phyloP scores from a whole-genome alignment of 805 yeast genomes.

The Dipodascopsis uninucleata region DNA sequence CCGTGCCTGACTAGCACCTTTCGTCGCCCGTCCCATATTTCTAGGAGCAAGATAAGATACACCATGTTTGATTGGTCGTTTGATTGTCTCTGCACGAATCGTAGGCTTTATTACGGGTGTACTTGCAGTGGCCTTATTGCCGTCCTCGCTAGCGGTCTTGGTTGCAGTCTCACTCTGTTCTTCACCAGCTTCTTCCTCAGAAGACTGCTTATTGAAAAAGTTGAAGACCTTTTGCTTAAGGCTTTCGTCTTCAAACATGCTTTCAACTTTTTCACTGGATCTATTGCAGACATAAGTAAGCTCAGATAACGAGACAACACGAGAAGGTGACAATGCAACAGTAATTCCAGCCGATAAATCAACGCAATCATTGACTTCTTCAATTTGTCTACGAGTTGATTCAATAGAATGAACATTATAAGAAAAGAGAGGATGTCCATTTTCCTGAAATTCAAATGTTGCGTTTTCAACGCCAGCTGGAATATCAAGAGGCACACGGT shows the following conservation, averaged over 20 bases:
- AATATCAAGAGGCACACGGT: background rate
- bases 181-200: constrained; percentile 6
- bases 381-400: constrained; percentile 7
- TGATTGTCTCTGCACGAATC: constrained; percentile 19
- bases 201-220: constrained; percentile 12
- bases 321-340: constrained; percentile 20
- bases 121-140: constrained; percentile 24
- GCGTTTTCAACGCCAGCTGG: constrained; percentile 12
- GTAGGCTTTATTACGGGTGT: constrained; percentile 17
- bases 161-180: constrained; percentile 11
- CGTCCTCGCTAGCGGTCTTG: constrained; percentile 16
- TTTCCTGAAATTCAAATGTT: constrained; percentile 13
- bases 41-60: constrained; percentile 28
- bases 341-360: constrained; percentile 13
- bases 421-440: constrained; percentile 3
- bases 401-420: constrained; percentile 14
- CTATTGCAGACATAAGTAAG: no score
- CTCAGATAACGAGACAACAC: no score
- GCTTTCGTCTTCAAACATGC: constrained; percentile 33
- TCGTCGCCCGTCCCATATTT: constrained; percentile 44
- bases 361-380: constrained; percentile 15
- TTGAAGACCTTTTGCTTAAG: constrained; percentile 25
- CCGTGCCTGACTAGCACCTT: constrained; percentile 45
- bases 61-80: constrained; percentile 28
- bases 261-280: constrained; percentile 36